Evolutionary conservation across 148 eudicot species (phyloP).

Genomic region (Pharnaceum exiguum): DNA sequence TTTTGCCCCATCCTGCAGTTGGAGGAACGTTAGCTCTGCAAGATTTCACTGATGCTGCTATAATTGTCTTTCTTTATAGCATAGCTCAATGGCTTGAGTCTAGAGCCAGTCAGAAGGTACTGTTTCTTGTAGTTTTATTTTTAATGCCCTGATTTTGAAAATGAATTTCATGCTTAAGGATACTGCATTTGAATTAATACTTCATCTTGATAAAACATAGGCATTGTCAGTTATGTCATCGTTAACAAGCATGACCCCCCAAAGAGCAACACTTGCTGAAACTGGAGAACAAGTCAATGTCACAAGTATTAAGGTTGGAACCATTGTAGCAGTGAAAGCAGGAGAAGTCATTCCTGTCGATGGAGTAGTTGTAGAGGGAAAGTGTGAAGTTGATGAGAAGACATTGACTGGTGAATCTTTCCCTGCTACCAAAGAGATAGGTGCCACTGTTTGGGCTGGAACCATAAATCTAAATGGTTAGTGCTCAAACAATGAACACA

Average conservation of each 20-base stretch:
- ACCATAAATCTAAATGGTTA: constrained; percentile 35
- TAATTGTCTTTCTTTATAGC: constrained; percentile 39
- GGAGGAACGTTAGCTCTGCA: constrained; percentile 39
- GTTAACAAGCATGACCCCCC: constrained; percentile 32
- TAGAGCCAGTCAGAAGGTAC: constrained; percentile 39
- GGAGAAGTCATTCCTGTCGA: constrained; percentile 38
- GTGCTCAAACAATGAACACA: not conserved
- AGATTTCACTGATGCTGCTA: constrained; percentile 42
- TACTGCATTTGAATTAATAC: not conserved
- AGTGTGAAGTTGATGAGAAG: constrained; percentile 43
- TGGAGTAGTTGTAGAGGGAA: constrained; percentile 33
- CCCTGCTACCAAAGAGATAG: constrained; percentile 36
- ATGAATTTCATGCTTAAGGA: not conserved
- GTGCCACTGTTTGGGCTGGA: constrained; percentile 45
- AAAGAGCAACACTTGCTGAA: constrained; percentile 35
- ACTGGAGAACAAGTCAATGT: constrained; percentile 32
- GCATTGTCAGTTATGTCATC: constrained; percentile 41
- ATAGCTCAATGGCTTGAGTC: constrained; percentile 50
- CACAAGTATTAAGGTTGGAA: constrained; percentile 20
- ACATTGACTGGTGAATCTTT: constrained; percentile 49
- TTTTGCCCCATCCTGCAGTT: constrained; percentile 19
- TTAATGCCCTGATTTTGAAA: not conserved
- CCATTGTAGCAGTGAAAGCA: constrained; percentile 30
- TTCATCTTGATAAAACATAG: constrained; percentile 6
- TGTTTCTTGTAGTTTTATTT: not conserved